Conservation (phyloP, 495 filamentous ascomycete genomes). For the Trichoderma gamsii region DNA sequence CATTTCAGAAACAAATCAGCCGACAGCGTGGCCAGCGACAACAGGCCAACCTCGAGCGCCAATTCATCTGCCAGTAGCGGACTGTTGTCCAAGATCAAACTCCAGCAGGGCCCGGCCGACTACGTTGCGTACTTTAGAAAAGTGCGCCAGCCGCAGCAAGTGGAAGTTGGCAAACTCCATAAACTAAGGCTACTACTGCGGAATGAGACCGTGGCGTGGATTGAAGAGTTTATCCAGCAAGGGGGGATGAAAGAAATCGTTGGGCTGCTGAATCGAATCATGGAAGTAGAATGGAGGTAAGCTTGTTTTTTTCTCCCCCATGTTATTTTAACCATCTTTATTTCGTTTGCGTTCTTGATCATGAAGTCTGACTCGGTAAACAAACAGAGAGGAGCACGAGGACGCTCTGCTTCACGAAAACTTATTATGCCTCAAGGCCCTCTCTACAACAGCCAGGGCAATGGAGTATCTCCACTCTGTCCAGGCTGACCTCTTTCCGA, state of each 20-base stretch:
- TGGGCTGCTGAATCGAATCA: constrained; percentile 75
- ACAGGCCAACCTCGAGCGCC: constrained; percentile 37
- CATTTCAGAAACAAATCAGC: constrained; percentile 48
- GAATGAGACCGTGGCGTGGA: constrained; percentile 93
- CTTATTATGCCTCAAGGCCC: constrained; percentile 86
- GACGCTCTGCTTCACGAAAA: constrained; percentile 88
- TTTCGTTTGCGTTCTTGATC: background rate
- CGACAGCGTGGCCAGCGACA: constrained; percentile 43
- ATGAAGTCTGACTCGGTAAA: constrained; percentile 14
- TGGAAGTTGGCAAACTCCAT: constrained; percentile 90
- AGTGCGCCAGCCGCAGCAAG: constrained; percentile 67
- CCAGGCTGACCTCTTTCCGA: constrained; percentile 76
- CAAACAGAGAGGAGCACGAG: constrained; percentile 83
- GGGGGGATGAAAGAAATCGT: constrained; percentile 93
- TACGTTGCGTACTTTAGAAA: constrained; percentile 76
- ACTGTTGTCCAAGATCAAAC: constrained; percentile 48
- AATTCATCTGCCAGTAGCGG: constrained; percentile 25
- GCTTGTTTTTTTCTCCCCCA: constrained; percentile 26
- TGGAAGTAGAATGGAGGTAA: constrained; percentile 94
- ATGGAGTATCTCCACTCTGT: constrained; percentile 74
- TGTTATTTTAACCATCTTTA: background rate
- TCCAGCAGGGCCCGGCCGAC: constrained; percentile 59
- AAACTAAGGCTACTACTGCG: constrained; percentile 85
- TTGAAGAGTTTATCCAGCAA: constrained; percentile 78
- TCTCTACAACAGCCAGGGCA: constrained; percentile 84